Base-by-base conservation (phyloP, 169 alveolate species). In the Theileria equi region DNA sequence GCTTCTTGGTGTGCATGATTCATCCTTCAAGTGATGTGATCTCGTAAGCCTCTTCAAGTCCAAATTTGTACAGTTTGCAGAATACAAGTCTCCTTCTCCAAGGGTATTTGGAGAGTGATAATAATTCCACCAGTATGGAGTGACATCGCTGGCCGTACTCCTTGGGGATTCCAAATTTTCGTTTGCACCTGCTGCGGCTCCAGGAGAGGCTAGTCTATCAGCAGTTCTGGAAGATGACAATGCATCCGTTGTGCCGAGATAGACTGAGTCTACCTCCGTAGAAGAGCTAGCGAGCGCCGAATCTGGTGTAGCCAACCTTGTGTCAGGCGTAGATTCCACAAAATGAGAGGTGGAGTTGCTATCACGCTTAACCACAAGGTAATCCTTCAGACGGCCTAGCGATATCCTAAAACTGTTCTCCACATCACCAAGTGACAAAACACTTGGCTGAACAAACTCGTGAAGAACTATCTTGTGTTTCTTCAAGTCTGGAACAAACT, bases 121-220 rank as follows among this genome's bases (percentile, higher is more conserved):
- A 41, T 41, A 74, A 21, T 52, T 74, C 84, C 84, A 74, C 84
- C 84, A 74, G 35, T 60, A 74, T 50, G 84, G 84, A 59, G 59
- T 34, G 25, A 74, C 67, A 41, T 74, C 84, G 40, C 36, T 17
- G 32, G 55, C 19, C 47, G 13, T 49, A 19, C 36, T 23, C 16
- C 38, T 32, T 49, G 23, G 34, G 34, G 26, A 11, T 5, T 3
- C 60, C 60, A 7, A 28, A 36, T 10, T 38, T 13, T 38, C 45
- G 11, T 13, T 13, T 38, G 45, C 13, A 38, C 13, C 45, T 13
- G 13, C 45, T 13, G 45, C 13, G 13, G 11, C 45, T 38, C 11
- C 45, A 13, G 45, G 11, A n/a, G n/a, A n/a, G n/a, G n/a, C n/a
- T n/a, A n/a, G n/a, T n/a, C n/a, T n/a, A n/a, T n/a, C n/a, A n/a